A percentile compares a stretch with the other conserved stretches of the same genome.
phyloP scores from a whole-genome alignment of 164 flowering plant genomes.

The Dillenia turbinata region DNA sequence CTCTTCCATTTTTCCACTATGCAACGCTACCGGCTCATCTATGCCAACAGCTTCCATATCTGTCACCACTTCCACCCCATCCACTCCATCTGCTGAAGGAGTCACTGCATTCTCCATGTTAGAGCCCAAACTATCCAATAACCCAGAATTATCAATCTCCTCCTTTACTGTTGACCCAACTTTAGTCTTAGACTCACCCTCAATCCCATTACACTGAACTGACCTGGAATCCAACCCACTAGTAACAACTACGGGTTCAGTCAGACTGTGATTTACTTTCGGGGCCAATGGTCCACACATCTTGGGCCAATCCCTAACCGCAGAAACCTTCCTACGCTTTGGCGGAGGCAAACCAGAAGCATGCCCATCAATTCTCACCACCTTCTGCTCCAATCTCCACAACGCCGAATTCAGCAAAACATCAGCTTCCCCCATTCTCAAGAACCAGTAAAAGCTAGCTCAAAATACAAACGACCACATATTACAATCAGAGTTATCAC shows the following conservation, averaged over 20 bases:
- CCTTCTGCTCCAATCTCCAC: too few relatives aligned
- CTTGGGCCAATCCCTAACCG: slow-evolving; percentile 46
- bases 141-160: not conserved
- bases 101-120: not conserved
- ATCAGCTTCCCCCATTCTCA: too few relatives aligned
- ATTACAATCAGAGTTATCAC: too few relatives aligned
- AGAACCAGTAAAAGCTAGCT: too few relatives aligned
- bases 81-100: not conserved
- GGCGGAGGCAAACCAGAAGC: slow-evolving; percentile 1
- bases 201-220: not conserved
- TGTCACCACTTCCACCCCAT: slow-evolving; percentile 1
- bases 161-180: too few relatives aligned
- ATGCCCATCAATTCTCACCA: not conserved
- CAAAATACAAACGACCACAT: too few relatives aligned
- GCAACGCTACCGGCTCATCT: not conserved
- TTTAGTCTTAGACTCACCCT: slow-evolving; percentile 1
- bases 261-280: not conserved
- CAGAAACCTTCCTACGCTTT: slow-evolving; percentile 50
- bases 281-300: slow-evolving; percentile 38
- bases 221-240: slow-evolving; percentile 3
- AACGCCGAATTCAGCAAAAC: too few relatives aligned
- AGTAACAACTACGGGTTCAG: slow-evolving; percentile 1
- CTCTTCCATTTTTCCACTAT: slow-evolving; percentile 1
- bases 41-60: not conserved
- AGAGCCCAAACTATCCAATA: not conserved